Evolutionary conservation across 345 rosid species (phyloP), one percentile per base, ranked within the genome.

Genomic region (Camelina neglecta): DNA sequence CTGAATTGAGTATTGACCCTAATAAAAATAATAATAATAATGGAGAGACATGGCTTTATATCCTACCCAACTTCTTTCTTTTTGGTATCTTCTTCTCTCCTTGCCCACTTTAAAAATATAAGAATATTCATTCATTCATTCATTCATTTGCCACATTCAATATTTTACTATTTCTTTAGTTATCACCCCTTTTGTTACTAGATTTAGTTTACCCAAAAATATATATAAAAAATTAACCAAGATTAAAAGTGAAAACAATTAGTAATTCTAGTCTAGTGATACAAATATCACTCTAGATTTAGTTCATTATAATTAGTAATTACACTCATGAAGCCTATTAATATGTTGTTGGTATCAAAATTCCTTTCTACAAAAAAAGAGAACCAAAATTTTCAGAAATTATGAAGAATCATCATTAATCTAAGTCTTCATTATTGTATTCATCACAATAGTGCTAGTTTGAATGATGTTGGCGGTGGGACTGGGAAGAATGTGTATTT

Each of bases 1-100:
- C 61, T 39, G 63, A 50, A 58, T 78, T 78, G 73, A 11, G 63
- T 41, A 58, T 78, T 78, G 73, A 11, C 57, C 58, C 68, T 56
- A 20, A 65, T 33, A 50, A 12, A 6, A 26, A 26, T 24, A 35
- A 35, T 6, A 29, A 49, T 48, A 9, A 24, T 71, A 15, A 26
- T 71, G 56, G 8, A n/a, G 53, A 55, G 31, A 7, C 51, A 38
- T 38, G 5, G 45, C 65, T 69, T 60, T 61, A 35, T 15, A 62
- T 62, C 64, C 60, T 35, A 35, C 65, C 38, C 6, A 63, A 16
- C 21, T 18, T 11, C 4, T 50, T 50, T 57, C 24, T n/a, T 11
- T 49, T 16, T 29, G 49, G 63, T 60, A 39, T 60, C 23, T 68
- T 18, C 26, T 24, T 29, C 60, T 65, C 67, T 18, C 18, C 18